Conservation (phyloP, 371 early-diverging fungal genomes). For the Syncephalis plumigaleata region DNA sequence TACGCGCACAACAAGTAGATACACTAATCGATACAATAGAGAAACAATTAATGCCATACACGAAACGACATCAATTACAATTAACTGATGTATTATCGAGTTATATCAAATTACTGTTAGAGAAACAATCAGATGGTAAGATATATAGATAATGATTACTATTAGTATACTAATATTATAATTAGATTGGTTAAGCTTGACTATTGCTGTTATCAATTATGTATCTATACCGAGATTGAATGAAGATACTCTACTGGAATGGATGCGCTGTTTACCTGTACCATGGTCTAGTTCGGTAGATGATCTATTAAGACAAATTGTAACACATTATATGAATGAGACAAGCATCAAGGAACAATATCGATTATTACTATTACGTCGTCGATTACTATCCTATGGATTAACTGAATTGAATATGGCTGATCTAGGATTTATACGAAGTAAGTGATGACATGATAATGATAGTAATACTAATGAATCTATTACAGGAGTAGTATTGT, state of each 20-base stretch:
- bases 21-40: no score
- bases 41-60: no score
- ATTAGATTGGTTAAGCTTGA: not conserved
- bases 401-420: not conserved
- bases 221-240: not conserved
- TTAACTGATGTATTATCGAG: no score
- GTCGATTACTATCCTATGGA: not conserved
- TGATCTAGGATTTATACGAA: not conserved
- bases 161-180: not conserved
- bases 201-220: not conserved
- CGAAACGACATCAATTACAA: no score
- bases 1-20: no score
- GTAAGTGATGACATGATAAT: no score
- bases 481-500: not conserved
- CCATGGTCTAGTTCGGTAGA: not conserved
- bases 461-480: no score
- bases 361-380: not conserved
- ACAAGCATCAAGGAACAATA: not conserved
- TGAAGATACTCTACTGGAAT: not conserved
- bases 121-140: no score
- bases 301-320: not conserved
- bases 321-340: no score
- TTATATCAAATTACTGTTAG: no score
- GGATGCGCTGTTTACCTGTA: not conserved
- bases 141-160: not conserved